A percentile compares a stretch with the other conserved stretches of the same genome.
phyloP scores from a whole-genome alignment of 306 rosid genomes.

The Prunus fruticosa region DNA sequence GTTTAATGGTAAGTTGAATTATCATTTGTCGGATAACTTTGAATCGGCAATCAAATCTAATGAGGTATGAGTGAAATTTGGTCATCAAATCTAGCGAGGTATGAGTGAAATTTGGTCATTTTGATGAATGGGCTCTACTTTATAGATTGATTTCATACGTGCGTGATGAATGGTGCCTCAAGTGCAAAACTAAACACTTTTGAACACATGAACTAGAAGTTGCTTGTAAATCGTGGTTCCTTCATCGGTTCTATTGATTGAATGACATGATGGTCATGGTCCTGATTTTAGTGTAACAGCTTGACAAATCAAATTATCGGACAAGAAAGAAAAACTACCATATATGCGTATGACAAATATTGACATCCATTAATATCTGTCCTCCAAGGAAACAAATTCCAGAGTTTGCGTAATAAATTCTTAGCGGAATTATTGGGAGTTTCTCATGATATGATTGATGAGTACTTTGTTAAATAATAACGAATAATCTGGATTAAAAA shows the following conservation, averaged over 20 bases:
- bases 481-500: neutral
- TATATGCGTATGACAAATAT: neutral
- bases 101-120: too few species aligned
- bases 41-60: too few species aligned
- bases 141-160: fast-evolving
- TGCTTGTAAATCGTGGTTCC: too few species aligned
- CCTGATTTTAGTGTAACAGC: neutral
- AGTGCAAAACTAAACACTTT: too few species aligned
- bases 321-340: neutral
- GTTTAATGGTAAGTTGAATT: too few species aligned
- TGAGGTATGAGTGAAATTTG: too few species aligned
- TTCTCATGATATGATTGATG: neutral
- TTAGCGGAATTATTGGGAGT: neutral
- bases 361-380: neutral
- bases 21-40: too few species aligned
- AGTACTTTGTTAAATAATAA: neutral
- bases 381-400: neutral
- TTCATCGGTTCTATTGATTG: neutral
- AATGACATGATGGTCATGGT: neutral
- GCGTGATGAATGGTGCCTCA: too few species aligned
- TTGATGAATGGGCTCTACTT: too few species aligned
- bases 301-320: neutral
- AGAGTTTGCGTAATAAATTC: neutral
- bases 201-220: fast-evolving
- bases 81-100: too few species aligned